These are phyloP conservation scores for Phyllosticta citriasiana DNA, from an alignment of 2,329 filamentous ascomycete genomes.

Conservation along the genomic window DNA sequence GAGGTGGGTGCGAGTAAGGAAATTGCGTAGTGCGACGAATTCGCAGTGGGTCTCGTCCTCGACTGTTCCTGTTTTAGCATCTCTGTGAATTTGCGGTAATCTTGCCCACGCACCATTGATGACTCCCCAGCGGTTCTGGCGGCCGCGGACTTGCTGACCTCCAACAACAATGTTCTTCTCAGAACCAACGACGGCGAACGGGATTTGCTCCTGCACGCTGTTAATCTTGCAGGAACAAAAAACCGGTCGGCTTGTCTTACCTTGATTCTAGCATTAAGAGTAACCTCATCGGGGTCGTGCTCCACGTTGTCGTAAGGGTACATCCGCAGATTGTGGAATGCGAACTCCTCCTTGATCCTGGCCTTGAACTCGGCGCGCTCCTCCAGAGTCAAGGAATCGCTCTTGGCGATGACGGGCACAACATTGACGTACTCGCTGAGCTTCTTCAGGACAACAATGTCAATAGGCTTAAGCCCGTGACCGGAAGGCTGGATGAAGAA, in stretches of 20 bases:
- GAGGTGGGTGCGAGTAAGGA: constrained; percentile 94
- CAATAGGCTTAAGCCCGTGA: constrained; percentile 96
- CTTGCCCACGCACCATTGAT: constrained; percentile 55
- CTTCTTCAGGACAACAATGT: constrained; percentile 99
- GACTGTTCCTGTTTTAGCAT: constrained; percentile 39
- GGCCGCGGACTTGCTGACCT: constrained; percentile 92
- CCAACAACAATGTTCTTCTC: constrained; percentile 97
- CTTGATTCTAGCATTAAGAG: constrained; percentile 93
- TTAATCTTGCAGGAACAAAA: not conserved
- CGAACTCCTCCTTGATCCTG: constrained; percentile 96
- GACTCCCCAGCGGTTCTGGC: constrained; percentile 98
- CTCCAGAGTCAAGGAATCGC: constrained; percentile 89
- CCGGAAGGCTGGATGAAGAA: constrained; percentile 99
- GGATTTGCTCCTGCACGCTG: constrained; percentile 67
- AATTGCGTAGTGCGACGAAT: constrained; percentile 97
- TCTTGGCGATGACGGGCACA: constrained; percentile 96
- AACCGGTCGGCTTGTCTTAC: constrained; percentile 37
- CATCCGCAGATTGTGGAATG: constrained; percentile 99
- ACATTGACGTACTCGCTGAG: constrained; percentile 98
- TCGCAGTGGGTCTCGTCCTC: constrained; percentile 99
- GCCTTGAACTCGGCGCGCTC: constrained; percentile 97
- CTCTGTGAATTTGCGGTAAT: not conserved
- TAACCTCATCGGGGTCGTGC: constrained; percentile 92
- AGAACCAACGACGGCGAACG: constrained; percentile 94
- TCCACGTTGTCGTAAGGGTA: constrained; percentile 99